phyloP scores from a whole-genome alignment of 2,329 filamentous ascomycete genomes.

The Teratosphaeria nubilosa region DNA sequence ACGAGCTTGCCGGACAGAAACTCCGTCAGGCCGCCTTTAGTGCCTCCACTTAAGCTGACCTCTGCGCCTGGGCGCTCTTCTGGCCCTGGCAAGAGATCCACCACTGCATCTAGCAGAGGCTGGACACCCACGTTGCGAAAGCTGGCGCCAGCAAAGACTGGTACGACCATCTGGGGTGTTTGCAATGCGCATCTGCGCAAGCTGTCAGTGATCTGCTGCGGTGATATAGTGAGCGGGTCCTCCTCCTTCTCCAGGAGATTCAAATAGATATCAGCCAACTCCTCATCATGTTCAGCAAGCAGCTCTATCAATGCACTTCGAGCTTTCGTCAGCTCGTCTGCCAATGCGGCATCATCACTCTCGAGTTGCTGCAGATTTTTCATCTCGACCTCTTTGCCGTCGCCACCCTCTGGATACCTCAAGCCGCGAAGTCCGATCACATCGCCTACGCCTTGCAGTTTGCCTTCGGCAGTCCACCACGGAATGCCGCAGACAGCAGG shows the following conservation, averaged over 20 bases:
- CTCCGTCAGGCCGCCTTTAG: slow-evolving; percentile 42
- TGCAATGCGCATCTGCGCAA: slow-evolving; percentile 62
- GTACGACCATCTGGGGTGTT: slow-evolving; percentile 63
- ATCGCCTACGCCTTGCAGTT: slow-evolving; percentile 76
- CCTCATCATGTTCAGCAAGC: slow-evolving; percentile 80
- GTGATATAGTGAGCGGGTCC: slow-evolving; percentile 57
- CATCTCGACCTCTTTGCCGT: slow-evolving; percentile 47
- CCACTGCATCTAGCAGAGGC: slow-evolving; percentile 76
- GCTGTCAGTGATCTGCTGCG: slow-evolving; percentile 57
- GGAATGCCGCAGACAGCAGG: slow-evolving; percentile 91
- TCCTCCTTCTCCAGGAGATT: slow-evolving; percentile 56
- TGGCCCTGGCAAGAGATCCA: slow-evolving; percentile 78
- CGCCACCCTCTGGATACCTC: slow-evolving; percentile 57
- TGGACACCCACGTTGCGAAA: slow-evolving; percentile 92
- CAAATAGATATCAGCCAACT: slow-evolving; percentile 67
- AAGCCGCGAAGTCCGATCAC: slow-evolving; percentile 66
- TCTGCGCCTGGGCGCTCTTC: slow-evolving; percentile 69
- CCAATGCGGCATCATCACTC: slow-evolving; percentile 39
- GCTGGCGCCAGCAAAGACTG: slow-evolving; percentile 83
- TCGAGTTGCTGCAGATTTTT: slow-evolving; percentile 47
- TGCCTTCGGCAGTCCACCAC: slow-evolving; percentile 70
- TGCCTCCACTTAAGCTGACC: slow-evolving; percentile 52
- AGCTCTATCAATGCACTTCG: slow-evolving; percentile 70
- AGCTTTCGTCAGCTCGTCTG: slow-evolving; percentile 62
- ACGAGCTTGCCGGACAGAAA: slow-evolving; percentile 30